Percentiles rank a stretch among this genome's conserved stretches.
phyloP scores from a whole-genome alignment of 176 grass and related monocot genomes.

The Bolboschoenus planiculmis region DNA sequence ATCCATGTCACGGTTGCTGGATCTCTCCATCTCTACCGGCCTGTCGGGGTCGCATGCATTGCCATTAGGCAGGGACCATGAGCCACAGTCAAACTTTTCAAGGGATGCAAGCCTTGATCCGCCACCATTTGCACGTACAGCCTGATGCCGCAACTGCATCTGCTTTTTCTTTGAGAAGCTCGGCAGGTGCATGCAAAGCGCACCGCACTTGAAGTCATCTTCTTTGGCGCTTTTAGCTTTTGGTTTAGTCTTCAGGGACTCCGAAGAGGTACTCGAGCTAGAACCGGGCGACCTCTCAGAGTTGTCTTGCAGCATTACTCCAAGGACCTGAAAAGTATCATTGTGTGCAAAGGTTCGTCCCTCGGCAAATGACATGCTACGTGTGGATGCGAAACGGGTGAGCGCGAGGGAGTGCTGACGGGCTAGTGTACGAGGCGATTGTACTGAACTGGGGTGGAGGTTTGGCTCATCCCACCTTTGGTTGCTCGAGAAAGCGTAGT shows the following conservation, averaged over 20 bases:
- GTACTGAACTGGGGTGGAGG: constrained; percentile 5
- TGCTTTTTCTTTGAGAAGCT: constrained; percentile 47
- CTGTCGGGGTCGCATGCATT: neutral
- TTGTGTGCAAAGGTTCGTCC: constrained; percentile 39
- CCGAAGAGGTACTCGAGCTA: neutral
- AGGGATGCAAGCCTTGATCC: constrained; percentile 45
- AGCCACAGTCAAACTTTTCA: constrained; percentile 53
- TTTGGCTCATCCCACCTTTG: constrained; percentile 19
- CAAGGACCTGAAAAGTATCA: constrained; percentile 5
- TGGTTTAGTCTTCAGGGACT: neutral
- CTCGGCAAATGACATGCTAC: constrained; percentile 57
- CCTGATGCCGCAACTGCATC: constrained; percentile 41
- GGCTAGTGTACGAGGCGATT: constrained; percentile 23
- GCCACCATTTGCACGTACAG: constrained; percentile 11
- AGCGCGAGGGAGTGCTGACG: constrained; percentile 51
- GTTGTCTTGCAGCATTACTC: neutral
- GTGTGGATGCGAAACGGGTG: constrained; percentile 30
- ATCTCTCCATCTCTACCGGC: constrained; percentile 22
- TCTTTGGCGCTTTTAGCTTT: constrained; percentile 26
- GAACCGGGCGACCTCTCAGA: neutral
- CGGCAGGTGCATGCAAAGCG: constrained; percentile 48
- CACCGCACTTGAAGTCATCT: constrained; percentile 49
- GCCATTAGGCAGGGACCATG: constrained; percentile 10
- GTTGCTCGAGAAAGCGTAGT: constrained; percentile 7
- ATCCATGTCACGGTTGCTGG: constrained; percentile 33